Percentiles rank a stretch among this genome's conserved stretches.
Conservation (phyloP, 2,329 filamentous ascomycete species). For the Penicillium sp. region DNA sequence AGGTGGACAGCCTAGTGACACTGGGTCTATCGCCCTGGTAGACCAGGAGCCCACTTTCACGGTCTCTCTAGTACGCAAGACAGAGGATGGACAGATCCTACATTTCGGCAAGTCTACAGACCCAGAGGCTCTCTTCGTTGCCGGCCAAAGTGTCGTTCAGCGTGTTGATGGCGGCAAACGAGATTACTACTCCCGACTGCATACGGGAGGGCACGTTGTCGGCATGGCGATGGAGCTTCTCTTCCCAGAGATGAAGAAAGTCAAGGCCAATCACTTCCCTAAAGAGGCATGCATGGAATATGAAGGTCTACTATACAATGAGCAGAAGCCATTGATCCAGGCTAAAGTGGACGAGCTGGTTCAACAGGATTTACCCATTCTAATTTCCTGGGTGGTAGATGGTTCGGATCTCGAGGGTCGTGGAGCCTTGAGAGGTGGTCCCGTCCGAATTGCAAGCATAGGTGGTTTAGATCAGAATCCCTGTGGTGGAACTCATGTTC, state of each 20-base stretch:
- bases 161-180: slow-evolving; percentile 34
- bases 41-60: slow-evolving; percentile 27
- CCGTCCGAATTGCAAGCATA: slow-evolving; percentile 37
- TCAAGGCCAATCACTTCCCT: slow-evolving; percentile 41
- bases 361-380: slow-evolving; percentile 29
- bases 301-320: slow-evolving; percentile 37
- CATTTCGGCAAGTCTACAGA: slow-evolving; percentile 33
- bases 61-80: slow-evolving; percentile 37
- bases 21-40: slow-evolving; percentile 27
- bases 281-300: slow-evolving; percentile 39
- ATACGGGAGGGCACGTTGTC: slow-evolving; percentile 41
- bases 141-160: slow-evolving; percentile 31
- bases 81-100: slow-evolving; percentile 31
- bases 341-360: slow-evolving; percentile 38
- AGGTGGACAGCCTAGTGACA: slow-evolving; percentile 38
- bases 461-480: slow-evolving; percentile 39
- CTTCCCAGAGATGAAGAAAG: slow-evolving; percentile 33
- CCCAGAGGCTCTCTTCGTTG: slow-evolving; percentile 12
- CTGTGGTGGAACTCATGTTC: slow-evolving; percentile 41
- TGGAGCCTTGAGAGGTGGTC: slow-evolving; percentile 26
- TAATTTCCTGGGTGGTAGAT: slow-evolving; percentile 36
- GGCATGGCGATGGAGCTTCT: slow-evolving; percentile 38
- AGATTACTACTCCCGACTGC: slow-evolving; percentile 38
- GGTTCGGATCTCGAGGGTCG: slow-evolving; percentile 27
- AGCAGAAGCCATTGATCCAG: slow-evolving; percentile 39